Evolutionary conservation across 306 rosid species (phyloP), one percentile per base, ranked within the genome.

Genomic region (Oemleria cerasiformis): DNA sequence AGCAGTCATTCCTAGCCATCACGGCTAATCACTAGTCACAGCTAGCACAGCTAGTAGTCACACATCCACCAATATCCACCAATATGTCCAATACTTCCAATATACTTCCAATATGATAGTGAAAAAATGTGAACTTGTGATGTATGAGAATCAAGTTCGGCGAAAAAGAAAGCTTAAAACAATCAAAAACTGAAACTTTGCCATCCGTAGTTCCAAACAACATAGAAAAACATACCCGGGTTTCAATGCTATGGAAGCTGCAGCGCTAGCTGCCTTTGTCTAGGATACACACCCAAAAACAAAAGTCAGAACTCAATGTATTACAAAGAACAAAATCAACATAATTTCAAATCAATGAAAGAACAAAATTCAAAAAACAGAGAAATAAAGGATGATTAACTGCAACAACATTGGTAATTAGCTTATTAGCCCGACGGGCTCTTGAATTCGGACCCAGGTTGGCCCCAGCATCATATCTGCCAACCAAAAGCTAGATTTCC

Each of bases 371-470:
- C 8, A 15, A 60, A 30, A 47, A n/a, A 8, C 19, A 44, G 7
- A 40, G 42, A 7, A 67, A 39, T 25, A 10, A 34, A 49, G 67
- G 77, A 59, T 44, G 71, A 80, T 85, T 83, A 54, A 93, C 98
- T 14, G 94, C 96, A 84, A 93, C 96, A 61, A 96, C 97, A 86
- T 72, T 87, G 30, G 87, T 40, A 78, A 88, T 81, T 64, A 90
- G 78, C 69, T 82, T 71, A 41, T 78, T 78, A 12, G 81, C 64
- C 49, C 89, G 87, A 54, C 82, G 88, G 72, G 80, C 75, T 72
- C 73, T 77, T 0, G 73, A 51, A n/a, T 42, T 67, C 51, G 61
- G 17, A 64, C 60, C 59, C 11, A 69, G 63, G 69, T 58, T 80
- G 55, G 40, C 65, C 72, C 76, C 82, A 58, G 82, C 88, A 51